These are phyloP conservation scores for Ceratocystis destructans DNA, from an alignment of 2,329 filamentous ascomycete genomes.

Conservation along the genomic window DNA sequence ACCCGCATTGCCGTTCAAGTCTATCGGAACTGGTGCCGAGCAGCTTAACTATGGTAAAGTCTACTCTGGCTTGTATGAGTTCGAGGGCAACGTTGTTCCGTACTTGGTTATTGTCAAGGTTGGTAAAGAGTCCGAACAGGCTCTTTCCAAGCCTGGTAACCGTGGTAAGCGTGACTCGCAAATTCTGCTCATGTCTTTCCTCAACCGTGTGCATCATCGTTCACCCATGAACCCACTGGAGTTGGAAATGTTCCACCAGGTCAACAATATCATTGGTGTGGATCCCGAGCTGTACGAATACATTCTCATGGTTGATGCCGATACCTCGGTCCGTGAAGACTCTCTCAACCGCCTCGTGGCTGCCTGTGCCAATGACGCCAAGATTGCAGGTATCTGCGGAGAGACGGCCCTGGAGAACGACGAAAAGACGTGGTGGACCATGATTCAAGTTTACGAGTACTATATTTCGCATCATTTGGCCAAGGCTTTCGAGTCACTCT, in stretches of 20 bases:
- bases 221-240: conserved; percentile 91
- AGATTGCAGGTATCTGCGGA: conserved; percentile 94
- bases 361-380: conserved; percentile 82
- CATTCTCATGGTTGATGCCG: conserved; percentile 91
- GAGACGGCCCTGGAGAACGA: conserved; percentile 95
- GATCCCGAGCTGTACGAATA: conserved; percentile 97
- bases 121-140: conserved; percentile 89
- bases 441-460: conserved; percentile 99
- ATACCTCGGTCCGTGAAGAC: conserved; percentile 87
- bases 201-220: conserved; percentile 93
- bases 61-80: conserved; percentile 95
- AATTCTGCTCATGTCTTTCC: conserved; percentile 88
- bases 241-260: conserved; percentile 96
- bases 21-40: conserved; percentile 73
- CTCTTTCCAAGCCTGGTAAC: conserved; percentile 86
- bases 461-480: conserved; percentile 95
- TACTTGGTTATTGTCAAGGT: conserved; percentile 95
- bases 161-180: conserved; percentile 98
- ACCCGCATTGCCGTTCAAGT: conserved; percentile 85
- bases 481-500: conserved; percentile 95
- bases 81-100: conserved; percentile 91
- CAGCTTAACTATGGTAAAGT: conserved; percentile 98
- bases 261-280: conserved; percentile 98
- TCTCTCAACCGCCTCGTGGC: conserved; percentile 85
- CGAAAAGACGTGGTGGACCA: conserved; percentile 92